Conservation (phyloP, 1,284 basidiomycete genomes). For the Sutorius eximius region DNA sequence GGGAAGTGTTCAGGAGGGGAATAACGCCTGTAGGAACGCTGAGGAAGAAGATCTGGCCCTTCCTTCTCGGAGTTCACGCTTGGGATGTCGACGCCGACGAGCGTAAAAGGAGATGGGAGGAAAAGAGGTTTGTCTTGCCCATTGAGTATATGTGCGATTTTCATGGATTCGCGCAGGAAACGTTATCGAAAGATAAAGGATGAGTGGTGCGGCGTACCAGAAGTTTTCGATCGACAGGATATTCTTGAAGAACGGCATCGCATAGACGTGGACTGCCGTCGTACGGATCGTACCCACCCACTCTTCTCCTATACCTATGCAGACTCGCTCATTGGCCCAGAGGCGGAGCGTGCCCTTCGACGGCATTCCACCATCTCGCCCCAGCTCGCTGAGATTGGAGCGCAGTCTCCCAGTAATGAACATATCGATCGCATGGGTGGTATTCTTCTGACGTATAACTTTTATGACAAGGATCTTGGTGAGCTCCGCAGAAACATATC, state of each 20-base stretch:
- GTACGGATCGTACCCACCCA: constrained; percentile 92
- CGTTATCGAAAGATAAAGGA: constrained; percentile 70
- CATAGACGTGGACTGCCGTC: constrained; percentile 93
- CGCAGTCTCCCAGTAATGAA: constrained; percentile 82
- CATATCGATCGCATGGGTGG: constrained; percentile 79
- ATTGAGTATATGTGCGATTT: constrained; percentile 3
- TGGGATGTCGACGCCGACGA: constrained; percentile 69
- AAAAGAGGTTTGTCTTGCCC: constrained; percentile 55
- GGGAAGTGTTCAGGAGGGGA: constrained; percentile 77
- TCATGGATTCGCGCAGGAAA: constrained; percentile 44
- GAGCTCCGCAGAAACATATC: constrained; percentile 34
- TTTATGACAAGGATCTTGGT: constrained; percentile 88
- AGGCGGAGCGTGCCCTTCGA: constrained; percentile 53
- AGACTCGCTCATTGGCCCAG: constrained; percentile 31
- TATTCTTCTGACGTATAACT: constrained; percentile 91
- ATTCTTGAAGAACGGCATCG: constrained; percentile 87
- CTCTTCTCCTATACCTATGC: constrained; percentile 65
- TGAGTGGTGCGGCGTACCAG: constrained; percentile 80
- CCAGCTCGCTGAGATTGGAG: constrained; percentile 67
- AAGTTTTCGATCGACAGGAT: constrained; percentile 76
- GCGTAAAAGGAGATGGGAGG: constrained; percentile 56
- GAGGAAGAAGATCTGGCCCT: constrained; percentile 84
- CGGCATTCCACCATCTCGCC: constrained; percentile 72
- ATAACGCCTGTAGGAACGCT: constrained; percentile 53
- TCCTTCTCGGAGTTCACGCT: constrained; percentile 79